Base-by-base conservation (phyloP, 169 alveolate species). In the Eimeria zaria region DNA sequence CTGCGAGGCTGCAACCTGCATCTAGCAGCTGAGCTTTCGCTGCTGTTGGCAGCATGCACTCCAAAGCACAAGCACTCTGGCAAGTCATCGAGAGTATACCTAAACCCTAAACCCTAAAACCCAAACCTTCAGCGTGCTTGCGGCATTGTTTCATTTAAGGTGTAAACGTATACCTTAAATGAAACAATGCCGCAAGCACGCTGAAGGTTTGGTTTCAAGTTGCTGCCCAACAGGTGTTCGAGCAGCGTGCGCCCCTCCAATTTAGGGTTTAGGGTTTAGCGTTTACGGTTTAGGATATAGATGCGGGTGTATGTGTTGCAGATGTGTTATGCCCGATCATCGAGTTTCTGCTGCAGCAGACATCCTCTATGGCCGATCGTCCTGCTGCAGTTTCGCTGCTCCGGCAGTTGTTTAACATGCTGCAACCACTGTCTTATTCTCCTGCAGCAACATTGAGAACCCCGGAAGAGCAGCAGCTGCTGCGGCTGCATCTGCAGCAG, bases 11-110 rank as follows among this genome's bases (percentile, higher is more conserved):
- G 76, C 78, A 92, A 80, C 67, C 87, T 81, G 20, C 96, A 92
- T 22, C 91, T 92, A 0, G 96, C 92, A 1, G 91, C 96, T 1
- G 96, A 78, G 85, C 91, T 92, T 74, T 55, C 81, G 41, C 91
- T 91, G 58, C 91, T 91, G 67, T 73, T 81, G 51, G 96, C 96
- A 41, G 91, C 91, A 16, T 84, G 33, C 60, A 84, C 76, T 1
- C 91, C 91, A 4, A 44, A 55, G 36, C 78, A 36, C n/a, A 84
- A 58, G 20, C 91, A 84, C 36, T 24, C 64, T 20, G 91, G 76
- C 71, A 51, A 80, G 89, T 80, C 48, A 46, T 14, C 18, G 33
- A 7, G 14, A 1, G 8, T 16, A 18, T 20, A 48, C 71, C 84
- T 46, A 14, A 80, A 12, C 24, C 60, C 69, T 2, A 24, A 48